These are phyloP conservation scores for Inga oerstediana DNA, from an alignment of 306 rosid genomes.

Conservation along the genomic window DNA sequence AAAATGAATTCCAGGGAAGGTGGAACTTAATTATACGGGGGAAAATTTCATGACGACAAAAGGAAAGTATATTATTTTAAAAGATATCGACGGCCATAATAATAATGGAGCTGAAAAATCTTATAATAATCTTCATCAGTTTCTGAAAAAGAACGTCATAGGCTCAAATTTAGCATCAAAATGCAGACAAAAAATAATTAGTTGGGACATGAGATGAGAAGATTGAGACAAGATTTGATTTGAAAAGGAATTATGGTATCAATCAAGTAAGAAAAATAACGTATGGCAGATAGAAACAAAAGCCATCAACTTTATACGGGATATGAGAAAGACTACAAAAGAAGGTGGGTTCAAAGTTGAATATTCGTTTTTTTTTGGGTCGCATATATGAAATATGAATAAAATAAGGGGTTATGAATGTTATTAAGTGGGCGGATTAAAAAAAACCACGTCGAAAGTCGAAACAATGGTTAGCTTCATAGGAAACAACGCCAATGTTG, in stretches of 20 bases:
- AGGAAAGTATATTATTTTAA: background rate
- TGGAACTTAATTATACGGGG: background rate
- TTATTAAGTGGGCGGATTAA: background rate
- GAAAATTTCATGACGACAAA: background rate
- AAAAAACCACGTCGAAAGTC: background rate
- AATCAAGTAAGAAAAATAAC: no score
- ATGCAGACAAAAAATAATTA: no score
- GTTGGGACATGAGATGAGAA: no score
- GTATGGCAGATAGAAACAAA: no score
- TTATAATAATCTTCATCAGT: background rate
- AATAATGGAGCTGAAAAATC: background rate
- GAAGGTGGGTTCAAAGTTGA: background rate
- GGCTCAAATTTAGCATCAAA: background rate
- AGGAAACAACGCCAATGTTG: background rate
- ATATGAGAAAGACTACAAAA: no score
- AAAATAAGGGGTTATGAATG: background rate
- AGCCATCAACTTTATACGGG: no score
- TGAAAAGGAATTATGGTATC: no score
- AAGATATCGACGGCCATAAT: background rate
- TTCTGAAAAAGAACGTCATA: background rate
- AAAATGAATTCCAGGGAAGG: background rate
- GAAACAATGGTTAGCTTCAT: background rate
- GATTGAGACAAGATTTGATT: no score
- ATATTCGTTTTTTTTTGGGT: background rate
- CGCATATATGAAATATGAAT: no score